These are phyloP conservation scores for Penicillium thymicola DNA, from an alignment of 2,329 filamentous ascomycete genomes.

Conservation along the genomic window DNA sequence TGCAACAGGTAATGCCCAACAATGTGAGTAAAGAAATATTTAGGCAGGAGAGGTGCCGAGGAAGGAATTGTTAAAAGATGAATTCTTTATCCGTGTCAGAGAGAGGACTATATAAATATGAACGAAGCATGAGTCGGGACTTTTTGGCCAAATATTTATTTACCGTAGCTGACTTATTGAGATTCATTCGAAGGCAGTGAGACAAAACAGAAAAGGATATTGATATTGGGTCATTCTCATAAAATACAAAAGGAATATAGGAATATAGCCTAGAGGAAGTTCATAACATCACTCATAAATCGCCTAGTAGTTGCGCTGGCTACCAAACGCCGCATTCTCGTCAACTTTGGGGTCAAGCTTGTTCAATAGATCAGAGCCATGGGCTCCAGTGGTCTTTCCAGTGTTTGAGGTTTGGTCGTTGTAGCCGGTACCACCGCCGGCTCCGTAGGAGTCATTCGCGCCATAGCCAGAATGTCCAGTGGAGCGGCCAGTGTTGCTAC, in stretches of 20 bases:
- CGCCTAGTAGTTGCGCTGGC: slow-evolving; percentile 16
- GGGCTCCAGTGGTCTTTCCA: slow-evolving; percentile 37
- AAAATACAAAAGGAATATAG: background rate
- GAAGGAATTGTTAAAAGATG: background rate
- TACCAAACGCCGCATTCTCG: slow-evolving; percentile 2
- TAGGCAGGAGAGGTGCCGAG: background rate
- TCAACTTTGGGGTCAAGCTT: slow-evolving; percentile 30
- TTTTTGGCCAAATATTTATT: background rate
- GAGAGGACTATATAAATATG: background rate
- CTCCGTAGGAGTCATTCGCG: background rate
- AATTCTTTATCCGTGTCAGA: background rate
- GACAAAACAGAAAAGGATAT: background rate
- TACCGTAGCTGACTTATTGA: background rate
- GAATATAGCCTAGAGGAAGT: background rate
- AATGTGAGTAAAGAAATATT: background rate
- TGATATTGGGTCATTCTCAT: background rate
- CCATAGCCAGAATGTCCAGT: background rate
- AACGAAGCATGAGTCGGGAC: background rate
- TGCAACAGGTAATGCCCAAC: too few relatives aligned
- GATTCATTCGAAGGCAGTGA: background rate
- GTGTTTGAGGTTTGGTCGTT: slow-evolving; percentile 1
- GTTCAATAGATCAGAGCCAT: slow-evolving; percentile 47
- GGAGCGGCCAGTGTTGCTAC: background rate
- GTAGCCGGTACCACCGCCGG: slow-evolving; percentile 17
- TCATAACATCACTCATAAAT: background rate